phyloP scores from a whole-genome alignment of 148 eudicot species.

The Vaccinium macrocarpon region DNA sequence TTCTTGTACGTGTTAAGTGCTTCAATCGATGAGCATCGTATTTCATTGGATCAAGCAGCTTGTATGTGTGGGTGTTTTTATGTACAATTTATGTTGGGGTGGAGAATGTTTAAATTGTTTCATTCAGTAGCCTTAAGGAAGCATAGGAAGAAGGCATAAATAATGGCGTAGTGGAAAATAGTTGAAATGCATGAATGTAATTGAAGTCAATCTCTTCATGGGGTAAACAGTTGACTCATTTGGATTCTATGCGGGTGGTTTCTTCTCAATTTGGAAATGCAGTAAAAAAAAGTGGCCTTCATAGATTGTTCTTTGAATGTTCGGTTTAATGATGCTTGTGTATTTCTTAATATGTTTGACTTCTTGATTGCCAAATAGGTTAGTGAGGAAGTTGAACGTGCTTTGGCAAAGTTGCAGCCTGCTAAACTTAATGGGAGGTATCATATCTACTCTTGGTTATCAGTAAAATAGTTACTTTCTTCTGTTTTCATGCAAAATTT shows the following conservation, averaged over 20 bases:
- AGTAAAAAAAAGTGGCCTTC: not conserved
- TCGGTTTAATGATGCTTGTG: not conserved
- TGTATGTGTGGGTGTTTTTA: not conserved
- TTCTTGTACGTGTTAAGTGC: not conserved
- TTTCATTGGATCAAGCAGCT: not conserved
- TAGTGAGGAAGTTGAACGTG: constrained; percentile 98
- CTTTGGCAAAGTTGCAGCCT: constrained; percentile 78
- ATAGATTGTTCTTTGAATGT: not conserved
- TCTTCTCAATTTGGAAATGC: not conserved
- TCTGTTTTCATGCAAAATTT: not conserved
- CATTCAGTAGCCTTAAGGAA: not conserved
- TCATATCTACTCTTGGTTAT: not conserved
- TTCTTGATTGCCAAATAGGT: constrained; percentile 49
- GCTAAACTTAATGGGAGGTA: constrained; percentile 69
- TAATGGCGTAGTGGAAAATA: not conserved
- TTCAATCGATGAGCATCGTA: too few species aligned
- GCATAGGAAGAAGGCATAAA: not conserved
- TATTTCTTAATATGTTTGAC: not conserved
- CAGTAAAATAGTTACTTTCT: not conserved
- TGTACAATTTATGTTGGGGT: not conserved
- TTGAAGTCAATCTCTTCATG: not conserved
- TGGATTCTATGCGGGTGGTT: not conserved
- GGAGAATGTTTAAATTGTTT: not conserved
- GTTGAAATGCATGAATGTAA: not conserved
- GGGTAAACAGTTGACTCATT: not conserved